A percentile compares a stretch with the other conserved stretches of the same genome.
Conservation (phyloP, 2,329 filamentous ascomycete species). For the Moelleriella libera region DNA sequence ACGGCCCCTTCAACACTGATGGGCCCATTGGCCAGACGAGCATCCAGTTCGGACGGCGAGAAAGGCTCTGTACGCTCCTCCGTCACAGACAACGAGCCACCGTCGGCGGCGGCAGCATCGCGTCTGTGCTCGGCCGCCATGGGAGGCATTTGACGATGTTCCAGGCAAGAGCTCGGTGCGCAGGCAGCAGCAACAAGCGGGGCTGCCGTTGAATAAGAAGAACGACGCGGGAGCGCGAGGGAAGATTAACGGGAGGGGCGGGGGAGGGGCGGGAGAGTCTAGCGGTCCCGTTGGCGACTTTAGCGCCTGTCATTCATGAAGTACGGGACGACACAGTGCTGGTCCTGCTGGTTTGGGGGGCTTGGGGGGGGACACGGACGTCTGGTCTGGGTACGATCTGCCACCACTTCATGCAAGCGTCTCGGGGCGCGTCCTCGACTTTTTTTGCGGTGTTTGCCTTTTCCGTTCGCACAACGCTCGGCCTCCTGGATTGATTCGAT, state of each 20-base stretch:
- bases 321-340: too few relatives aligned
- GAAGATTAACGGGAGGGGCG: neutral
- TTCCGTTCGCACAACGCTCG: too few relatives aligned
- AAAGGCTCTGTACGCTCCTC: slow-evolving; percentile 45
- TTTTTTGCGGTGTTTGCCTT: too few relatives aligned
- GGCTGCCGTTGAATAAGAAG: neutral
- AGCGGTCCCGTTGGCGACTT: neutral
- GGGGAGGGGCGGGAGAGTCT: neutral
- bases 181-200: neutral
- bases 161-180: neutral
- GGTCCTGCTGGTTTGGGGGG: too few relatives aligned
- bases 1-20: slow-evolving; percentile 29
- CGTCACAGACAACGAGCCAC: slow-evolving; percentile 13
- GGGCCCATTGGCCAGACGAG: slow-evolving; percentile 23
- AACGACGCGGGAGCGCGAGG: neutral
- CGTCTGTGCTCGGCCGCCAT: slow-evolving; percentile 31
- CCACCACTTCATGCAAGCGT: too few relatives aligned
- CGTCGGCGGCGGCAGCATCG: slow-evolving; percentile 11
- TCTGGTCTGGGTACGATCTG: too few relatives aligned
- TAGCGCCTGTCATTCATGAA: too few relatives aligned
- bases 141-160: neutral
- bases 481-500: too few relatives aligned
- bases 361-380: too few relatives aligned
- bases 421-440: too few relatives aligned
- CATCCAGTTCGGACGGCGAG: slow-evolving; percentile 39